Conservation (phyloP, 495 filamentous ascomycete genomes). For the Aspergillus steynii region DNA sequence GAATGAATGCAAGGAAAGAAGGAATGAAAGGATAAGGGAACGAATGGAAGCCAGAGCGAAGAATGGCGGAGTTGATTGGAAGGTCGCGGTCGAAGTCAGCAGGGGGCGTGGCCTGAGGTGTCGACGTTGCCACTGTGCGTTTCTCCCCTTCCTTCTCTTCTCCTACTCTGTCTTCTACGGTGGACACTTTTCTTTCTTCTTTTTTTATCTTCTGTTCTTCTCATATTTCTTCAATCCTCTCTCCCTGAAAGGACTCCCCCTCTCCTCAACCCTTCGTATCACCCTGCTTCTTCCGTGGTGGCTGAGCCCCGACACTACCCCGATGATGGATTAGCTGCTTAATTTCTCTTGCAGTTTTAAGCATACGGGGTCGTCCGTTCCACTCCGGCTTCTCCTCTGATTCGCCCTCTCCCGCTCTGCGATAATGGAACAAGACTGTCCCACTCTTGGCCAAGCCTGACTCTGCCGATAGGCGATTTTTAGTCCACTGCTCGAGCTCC, state of each 20-base stretch:
- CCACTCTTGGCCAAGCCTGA: not conserved
- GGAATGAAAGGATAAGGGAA: not conserved
- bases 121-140: not conserved
- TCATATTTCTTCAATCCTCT: too few species aligned
- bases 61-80: not conserved
- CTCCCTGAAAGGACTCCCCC: too few species aligned
- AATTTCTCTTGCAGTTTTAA: not conserved
- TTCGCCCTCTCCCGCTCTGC: not conserved
- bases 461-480: not conserved
- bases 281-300: not conserved
- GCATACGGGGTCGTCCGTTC: not conserved
- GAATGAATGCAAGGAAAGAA: not conserved
- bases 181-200: too few species aligned
- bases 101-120: not conserved
- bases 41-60: not conserved
- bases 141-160: too few species aligned
- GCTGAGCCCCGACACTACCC: not conserved
- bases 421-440: not conserved
- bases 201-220: too few species aligned
- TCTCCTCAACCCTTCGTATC: not conserved
- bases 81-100: not conserved
- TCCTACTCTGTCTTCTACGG: not conserved
- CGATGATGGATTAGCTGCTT: not conserved
- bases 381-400: not conserved
- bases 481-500: not conserved